Percentiles rank a stretch among this genome's conserved stretches.
These are phyloP conservation scores for Haplosporangium gracile DNA, from an alignment of 192 early-diverging fungal genomes.

Conservation along the genomic window DNA sequence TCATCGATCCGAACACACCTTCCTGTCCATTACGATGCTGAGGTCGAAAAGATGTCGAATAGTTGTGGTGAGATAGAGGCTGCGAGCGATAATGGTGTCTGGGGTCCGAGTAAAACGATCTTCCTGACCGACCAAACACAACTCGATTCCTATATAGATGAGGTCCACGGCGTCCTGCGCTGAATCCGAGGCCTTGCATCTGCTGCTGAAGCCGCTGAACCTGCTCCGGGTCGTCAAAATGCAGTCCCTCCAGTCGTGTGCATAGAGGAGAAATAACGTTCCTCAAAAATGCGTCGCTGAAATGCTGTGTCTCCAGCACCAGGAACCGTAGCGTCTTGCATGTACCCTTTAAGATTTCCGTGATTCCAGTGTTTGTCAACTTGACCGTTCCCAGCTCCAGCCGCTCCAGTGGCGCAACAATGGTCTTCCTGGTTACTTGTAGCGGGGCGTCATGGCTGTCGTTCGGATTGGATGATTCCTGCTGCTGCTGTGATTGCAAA, in stretches of 20 bases:
- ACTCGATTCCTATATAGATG: constrained; percentile 22
- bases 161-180: constrained; percentile 27
- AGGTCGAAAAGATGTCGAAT: neutral
- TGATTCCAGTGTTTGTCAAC: constrained; percentile 23
- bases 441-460: neutral
- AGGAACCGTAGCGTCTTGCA: constrained; percentile 35
- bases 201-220: constrained; percentile 36
- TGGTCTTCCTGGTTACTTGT: constrained; percentile 5
- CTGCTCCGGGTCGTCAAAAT: constrained; percentile 47
- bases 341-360: constrained; percentile 38
- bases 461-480: neutral
- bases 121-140: constrained; percentile 36
- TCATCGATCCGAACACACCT: neutral
- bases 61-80: neutral
- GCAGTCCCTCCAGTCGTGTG: constrained; percentile 29
- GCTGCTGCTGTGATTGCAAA: no score
- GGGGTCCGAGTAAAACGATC: constrained; percentile 29
- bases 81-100: neutral
- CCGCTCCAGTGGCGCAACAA: constrained; percentile 46
- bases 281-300: constrained; percentile 29
- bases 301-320: constrained; percentile 51
- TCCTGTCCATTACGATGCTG: constrained; percentile 1
- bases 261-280: constrained; percentile 39
- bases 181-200: constrained; percentile 41
- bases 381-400: constrained; percentile 39